These are phyloP conservation scores for Creolimax fragrantissima DNA, from an alignment of 78 protist species.

Conservation along the genomic window DNA sequence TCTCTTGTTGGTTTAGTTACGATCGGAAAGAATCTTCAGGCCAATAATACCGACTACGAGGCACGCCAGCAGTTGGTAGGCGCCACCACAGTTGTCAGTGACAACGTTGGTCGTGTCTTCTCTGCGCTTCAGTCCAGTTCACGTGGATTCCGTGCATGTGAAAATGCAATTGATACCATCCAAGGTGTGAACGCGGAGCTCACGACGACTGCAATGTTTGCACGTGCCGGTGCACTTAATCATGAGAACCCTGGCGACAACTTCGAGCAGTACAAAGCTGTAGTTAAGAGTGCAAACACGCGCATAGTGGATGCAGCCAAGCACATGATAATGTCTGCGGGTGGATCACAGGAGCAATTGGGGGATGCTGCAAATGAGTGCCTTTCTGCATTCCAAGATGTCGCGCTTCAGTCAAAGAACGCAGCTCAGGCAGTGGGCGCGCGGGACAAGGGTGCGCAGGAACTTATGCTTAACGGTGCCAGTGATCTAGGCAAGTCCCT, in stretches of 20 bases:
- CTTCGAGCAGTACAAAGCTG: not conserved
- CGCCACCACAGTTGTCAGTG: not conserved
- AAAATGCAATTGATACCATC: not conserved
- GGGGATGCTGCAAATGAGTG: not conserved
- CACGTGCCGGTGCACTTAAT: constrained; percentile 1
- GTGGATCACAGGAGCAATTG: not conserved
- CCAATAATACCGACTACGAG: not conserved
- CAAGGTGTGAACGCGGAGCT: not conserved
- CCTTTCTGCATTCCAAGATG: not conserved
- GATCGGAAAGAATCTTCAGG: not conserved
- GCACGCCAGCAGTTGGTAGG: not conserved
- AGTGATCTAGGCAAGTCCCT: not conserved
- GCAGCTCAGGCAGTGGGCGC: not conserved
- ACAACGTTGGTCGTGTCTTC: not conserved
- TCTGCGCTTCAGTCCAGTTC: not conserved
- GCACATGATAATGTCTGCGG: not conserved
- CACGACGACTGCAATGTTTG: constrained; percentile 21
- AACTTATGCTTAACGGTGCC: not conserved
- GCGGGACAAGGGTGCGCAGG: not conserved
- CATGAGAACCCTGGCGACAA: not conserved
- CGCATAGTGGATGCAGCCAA: not conserved
- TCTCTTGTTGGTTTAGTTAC: not conserved
- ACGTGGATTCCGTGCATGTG: not conserved
- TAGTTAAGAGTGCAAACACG: not conserved
- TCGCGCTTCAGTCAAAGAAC: not conserved